Evolutionary conservation across 1,284 basidiomycete species (phyloP).

Genomic region (Leucocoprinus gongylophorus): DNA sequence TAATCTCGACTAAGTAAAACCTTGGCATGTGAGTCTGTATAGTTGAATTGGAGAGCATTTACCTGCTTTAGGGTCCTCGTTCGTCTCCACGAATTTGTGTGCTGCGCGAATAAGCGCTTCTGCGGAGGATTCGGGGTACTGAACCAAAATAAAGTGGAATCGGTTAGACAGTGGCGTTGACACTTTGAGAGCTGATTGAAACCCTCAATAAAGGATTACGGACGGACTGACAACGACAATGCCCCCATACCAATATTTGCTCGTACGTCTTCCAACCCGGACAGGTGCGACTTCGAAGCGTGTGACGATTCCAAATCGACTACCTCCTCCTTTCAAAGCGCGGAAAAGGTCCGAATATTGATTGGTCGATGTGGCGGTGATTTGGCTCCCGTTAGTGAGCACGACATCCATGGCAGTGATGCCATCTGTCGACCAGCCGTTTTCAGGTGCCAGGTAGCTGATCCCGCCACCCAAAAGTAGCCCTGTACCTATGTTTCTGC

Average conservation of each 20-base stretch:
- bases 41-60: constrained; percentile 7
- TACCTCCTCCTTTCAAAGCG: constrained; percentile 36
- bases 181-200: constrained; percentile 9
- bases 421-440: constrained; percentile 32
- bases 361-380: constrained; percentile 34
- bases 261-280: constrained; percentile 28
- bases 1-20: not conserved
- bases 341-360: constrained; percentile 34
- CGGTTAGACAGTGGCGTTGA: constrained; percentile 5
- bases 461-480: constrained; percentile 36
- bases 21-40: not conserved
- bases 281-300: constrained; percentile 31
- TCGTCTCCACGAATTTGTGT: constrained; percentile 29
- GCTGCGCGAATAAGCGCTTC: constrained; percentile 31
- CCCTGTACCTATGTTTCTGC: constrained; percentile 35
- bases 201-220: constrained; percentile 4
- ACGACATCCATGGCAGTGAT: constrained; percentile 33
- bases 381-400: constrained; percentile 30
- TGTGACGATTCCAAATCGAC: constrained; percentile 37
- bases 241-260: constrained; percentile 34
- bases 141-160: constrained; percentile 4
- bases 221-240: constrained; percentile 26
- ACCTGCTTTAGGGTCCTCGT: constrained; percentile 34
- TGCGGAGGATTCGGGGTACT: constrained; percentile 31
- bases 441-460: constrained; percentile 30